Conservation (phyloP, 192 early-diverging fungal genomes). For the Coemansia sp. region DNA sequence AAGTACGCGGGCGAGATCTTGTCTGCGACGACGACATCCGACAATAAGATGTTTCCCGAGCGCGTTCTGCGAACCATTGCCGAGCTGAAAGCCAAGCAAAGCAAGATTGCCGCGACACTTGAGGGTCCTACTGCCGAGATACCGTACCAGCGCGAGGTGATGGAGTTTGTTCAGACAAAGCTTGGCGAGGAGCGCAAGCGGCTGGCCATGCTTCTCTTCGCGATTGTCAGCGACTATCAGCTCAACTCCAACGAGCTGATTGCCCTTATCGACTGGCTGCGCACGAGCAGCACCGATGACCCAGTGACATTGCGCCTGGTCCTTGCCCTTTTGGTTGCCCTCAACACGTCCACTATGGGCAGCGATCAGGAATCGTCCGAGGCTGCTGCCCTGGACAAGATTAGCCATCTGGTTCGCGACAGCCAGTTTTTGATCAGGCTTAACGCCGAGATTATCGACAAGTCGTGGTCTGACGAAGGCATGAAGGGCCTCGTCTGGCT, state of each 20-base stretch:
- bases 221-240: slow-evolving; percentile 40
- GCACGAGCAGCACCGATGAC: slow-evolving; percentile 33
- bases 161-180: slow-evolving; percentile 42
- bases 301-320: slow-evolving; percentile 41
- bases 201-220: slow-evolving; percentile 48
- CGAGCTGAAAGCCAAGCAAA: slow-evolving; percentile 51
- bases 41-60: slow-evolving; percentile 46
- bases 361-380: slow-evolving; percentile 28
- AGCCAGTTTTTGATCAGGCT: slow-evolving; percentile 38
- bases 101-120: slow-evolving; percentile 46
- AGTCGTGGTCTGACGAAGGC: slow-evolving; percentile 46
- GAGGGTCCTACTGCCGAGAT: slow-evolving; percentile 53
- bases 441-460: slow-evolving; percentile 43
- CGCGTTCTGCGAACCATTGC: slow-evolving; percentile 56
- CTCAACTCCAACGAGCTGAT: slow-evolving; percentile 39
- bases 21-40: slow-evolving; percentile 28
- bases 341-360: slow-evolving; percentile 30
- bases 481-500: slow-evolving; percentile 55
- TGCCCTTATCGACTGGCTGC: slow-evolving; percentile 41
- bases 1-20: slow-evolving; percentile 33
- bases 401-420: slow-evolving; percentile 39
- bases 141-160: slow-evolving; percentile 41
- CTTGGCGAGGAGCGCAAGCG: slow-evolving; percentile 47
- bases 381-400: slow-evolving; percentile 42
- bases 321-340: slow-evolving; percentile 27